Evolutionary conservation across 768 basidiomycete genomes (phyloP), one percentile per base, ranked within the genome.

Genomic region (Panellus pusillus): DNA sequence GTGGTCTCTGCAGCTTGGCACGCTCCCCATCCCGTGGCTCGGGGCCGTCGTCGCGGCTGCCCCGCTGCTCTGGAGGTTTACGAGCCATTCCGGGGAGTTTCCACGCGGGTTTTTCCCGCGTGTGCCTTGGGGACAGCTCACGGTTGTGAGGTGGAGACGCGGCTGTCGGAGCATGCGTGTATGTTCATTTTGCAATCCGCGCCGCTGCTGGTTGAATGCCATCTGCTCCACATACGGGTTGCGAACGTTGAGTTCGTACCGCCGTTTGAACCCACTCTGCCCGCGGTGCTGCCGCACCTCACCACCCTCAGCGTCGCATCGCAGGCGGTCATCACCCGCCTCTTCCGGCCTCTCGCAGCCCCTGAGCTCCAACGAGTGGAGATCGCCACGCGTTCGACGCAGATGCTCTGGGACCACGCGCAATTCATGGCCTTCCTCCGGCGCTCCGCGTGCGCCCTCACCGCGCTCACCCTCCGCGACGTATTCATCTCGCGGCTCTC

Each of bases 381-480:
- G 52, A 42, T 58, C 35, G 47, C 35, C 35, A 58, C 57, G 4
- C 52, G 57, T n/a, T 53, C 57, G 0, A 53, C 47, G 7, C 52
- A 50, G 20, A 58, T 58, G 57, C 48, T 38, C 13, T 58, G 57
- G 57, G 40, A 49, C 44, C 57, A 54, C 31, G 3, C 38, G 20
- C 51, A 54, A 9, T 54, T 58, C 32, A 54, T 58, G 51, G 52
- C 42, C 3, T 58, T 58, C 44, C 52, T 58, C 12, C 47, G 44
- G n/a, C 51, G 57, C 38, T 58, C 57, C 20, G 1, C 15, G 19
- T 53, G 52, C 13, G 35, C 51, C 20, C 45, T 58, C 42, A 42
- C 32, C 12, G 49, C 57, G 32, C 48, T 58, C 4, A 54, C 47
- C 27, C 8, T 58, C 20, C 57, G 57, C 15, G 57, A 58, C 40